Conservation (phyloP, 208 protist genomes). For the Trypanosoma rangeli region DNA sequence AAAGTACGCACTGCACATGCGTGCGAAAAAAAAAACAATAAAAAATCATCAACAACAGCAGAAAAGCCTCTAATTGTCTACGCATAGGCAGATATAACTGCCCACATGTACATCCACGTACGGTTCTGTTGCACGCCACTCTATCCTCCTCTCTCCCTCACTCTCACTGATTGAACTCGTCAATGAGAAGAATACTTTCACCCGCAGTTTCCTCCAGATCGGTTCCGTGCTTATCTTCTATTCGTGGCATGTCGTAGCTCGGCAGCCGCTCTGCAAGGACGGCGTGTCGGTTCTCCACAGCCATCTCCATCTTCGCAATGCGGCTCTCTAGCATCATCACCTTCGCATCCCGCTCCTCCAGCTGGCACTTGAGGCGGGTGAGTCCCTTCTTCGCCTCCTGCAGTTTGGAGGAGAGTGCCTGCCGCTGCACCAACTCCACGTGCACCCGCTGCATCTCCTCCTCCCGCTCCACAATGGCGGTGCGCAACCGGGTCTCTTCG, state of each 20-base stretch:
- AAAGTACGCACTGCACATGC: too few relatives aligned
- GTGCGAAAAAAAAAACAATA: constrained; percentile 6
- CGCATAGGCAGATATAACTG: too few relatives aligned
- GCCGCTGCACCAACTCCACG: constrained; percentile 48
- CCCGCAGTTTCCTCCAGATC: constrained; percentile 67
- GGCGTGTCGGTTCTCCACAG: constrained; percentile 68
- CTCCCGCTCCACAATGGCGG: constrained; percentile 36
- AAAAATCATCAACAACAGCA: not conserved
- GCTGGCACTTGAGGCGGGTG: constrained; percentile 56
- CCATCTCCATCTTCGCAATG: constrained; percentile 52
- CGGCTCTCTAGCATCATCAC: constrained; percentile 71
- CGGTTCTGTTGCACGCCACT: not conserved
- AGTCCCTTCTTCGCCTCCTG: constrained; percentile 42
- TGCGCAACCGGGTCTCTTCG: constrained; percentile 60
- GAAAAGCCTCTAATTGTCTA: not conserved
- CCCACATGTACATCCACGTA: not conserved
- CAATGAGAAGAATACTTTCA: constrained; percentile 82
- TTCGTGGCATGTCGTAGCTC: constrained; percentile 48
- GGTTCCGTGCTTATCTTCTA: constrained; percentile 36
- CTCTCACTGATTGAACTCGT: constrained; percentile 42
- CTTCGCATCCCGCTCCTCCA: constrained; percentile 77
- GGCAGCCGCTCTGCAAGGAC: constrained; percentile 52
- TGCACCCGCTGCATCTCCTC: constrained; percentile 39
- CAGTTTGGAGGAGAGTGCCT: constrained; percentile 41
- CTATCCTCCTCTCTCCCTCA: not conserved